Percentiles rank a stretch among this genome's conserved stretches.
Evolutionary conservation across 306 rosid genomes (phyloP).

Genomic region (Parietaria judaica): DNA sequence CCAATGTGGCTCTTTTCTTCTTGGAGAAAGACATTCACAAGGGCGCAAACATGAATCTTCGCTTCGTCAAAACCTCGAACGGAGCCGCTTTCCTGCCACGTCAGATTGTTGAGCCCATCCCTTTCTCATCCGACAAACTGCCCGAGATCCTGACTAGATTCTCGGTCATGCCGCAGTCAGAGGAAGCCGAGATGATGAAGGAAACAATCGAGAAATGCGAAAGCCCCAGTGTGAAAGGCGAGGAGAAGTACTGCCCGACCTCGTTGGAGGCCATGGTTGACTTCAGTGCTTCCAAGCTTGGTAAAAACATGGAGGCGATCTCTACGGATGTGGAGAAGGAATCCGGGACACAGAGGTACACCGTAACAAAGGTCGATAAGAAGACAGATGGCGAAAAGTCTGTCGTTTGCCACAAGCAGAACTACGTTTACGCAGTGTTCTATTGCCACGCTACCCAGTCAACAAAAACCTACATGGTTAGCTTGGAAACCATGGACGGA

Average conservation of each 20-base stretch:
- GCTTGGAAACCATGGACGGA: slow-evolving; percentile 48
- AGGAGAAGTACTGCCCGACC: slow-evolving; percentile 74
- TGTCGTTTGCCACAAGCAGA: slow-evolving; percentile 67
- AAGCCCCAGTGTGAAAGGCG: slow-evolving; percentile 28
- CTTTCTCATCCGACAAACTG: slow-evolving; percentile 55
- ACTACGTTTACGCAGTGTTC: slow-evolving; percentile 63
- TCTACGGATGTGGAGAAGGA: slow-evolving; percentile 54
- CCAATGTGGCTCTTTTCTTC: slow-evolving; percentile 59
- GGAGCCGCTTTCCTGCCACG: slow-evolving; percentile 45
- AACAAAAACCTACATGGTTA: slow-evolving; percentile 37
- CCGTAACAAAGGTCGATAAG: slow-evolving; percentile 31
- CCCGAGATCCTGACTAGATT: slow-evolving; percentile 25
- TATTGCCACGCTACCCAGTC: slow-evolving; percentile 53
- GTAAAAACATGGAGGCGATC: slow-evolving; percentile 35
- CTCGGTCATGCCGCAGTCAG: slow-evolving; percentile 34
- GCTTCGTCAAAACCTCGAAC: slow-evolving; percentile 34
- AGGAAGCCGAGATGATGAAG: slow-evolving; percentile 34
- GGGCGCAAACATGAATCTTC: slow-evolving; percentile 33
- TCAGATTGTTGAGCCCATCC: slow-evolving; percentile 28
- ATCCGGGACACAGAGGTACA: slow-evolving; percentile 31
- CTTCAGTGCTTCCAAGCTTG: slow-evolving; percentile 57
- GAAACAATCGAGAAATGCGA: slow-evolving; percentile 57
- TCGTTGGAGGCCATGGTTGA: slow-evolving; percentile 86
- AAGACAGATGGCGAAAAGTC: slow-evolving; percentile 29
- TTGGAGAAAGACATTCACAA: slow-evolving; percentile 44